Evolutionary conservation across 2,329 filamentous ascomycete species (phyloP), one percentile per base, ranked within the genome.

Genomic region (Diaporthe citriasiana): DNA sequence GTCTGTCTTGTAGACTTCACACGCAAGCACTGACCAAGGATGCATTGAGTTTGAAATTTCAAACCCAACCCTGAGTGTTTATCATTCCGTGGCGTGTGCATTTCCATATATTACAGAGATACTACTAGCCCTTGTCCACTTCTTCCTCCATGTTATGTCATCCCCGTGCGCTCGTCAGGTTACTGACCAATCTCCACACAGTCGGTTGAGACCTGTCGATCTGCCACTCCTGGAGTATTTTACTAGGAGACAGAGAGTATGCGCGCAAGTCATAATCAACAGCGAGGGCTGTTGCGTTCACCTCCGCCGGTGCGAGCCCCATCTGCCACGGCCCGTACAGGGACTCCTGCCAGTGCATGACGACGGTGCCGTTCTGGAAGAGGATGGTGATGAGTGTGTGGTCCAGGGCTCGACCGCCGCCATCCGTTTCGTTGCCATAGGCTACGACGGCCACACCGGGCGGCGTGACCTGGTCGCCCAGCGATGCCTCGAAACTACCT

Each of bases 401-500:
- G 30, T 53, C 69, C n/a, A 71, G 42, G 5, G 42, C 27, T 13
- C 19, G 42, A 3, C 30, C 40, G 19, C 42, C 42, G 27, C 42
- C 10, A 8, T 30, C 56, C 13, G 56, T 33, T 19, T 40, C 45
- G 35, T 33, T 53, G 17, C 56, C 69, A 17, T 63, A 63, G 33
- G 69, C 53, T 25, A 71, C 69, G 19, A 71, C 55, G 9, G 55
- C 47, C 45, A 63, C 69, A 22, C 53, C 45, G 33, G 56, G 56
- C n/a, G 69, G 69, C 53, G 33, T 38, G 27, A 57, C 17, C 10
- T 71, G 69, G 8, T 59, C 69, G 5, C 55, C 69, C 9, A 71
- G 69, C 19, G 69, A 71, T 40, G 69, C 55, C 69, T 71, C 53
- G 42, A 71, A 71, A 40, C 42, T 71, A 5, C 69, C 69, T 71